Base-by-base conservation (phyloP, 495 filamentous ascomycete species). In the Durotheca rogersii region DNA sequence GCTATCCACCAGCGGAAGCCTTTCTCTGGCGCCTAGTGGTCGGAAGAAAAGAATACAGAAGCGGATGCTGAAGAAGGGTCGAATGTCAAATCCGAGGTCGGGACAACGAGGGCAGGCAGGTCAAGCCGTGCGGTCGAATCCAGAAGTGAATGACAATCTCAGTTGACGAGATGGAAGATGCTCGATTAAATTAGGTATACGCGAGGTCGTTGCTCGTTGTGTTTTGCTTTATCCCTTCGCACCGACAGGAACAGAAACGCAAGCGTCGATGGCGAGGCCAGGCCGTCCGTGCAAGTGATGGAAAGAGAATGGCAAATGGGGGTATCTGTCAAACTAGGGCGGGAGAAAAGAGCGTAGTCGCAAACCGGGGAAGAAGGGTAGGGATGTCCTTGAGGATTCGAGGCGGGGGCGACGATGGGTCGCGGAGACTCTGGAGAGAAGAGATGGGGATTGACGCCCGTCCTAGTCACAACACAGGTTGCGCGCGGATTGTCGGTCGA, bases 51-150 rank as follows among this genome's bases (percentile, higher is more conserved):
- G 43, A 41, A 56, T 30, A 20, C 18, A 56, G 57, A 51, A 38
- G 37, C 31, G 45, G 23, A 41, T 12, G 48, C 19, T 36, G 25
- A 30, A 46, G 30, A 6, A 49, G 36, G 62, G 40, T 56, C 69
- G 71, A 71, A 75, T 77, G 50, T 76, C 76, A 68, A 75, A 76
- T 72, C 63, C 70, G 67, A 60, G 38, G 14, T 44, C 23, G 41
- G 40, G 34, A 45, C 33, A 51, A 41, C 33, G 50, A 12, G 42
- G 31, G 31, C 35, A 43, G 31, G 31, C 35, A 45, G 43, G 42
- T 52, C 49, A 65, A 52, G 49, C 39, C 40, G 45, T 51, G 44
- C 39, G 53, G 20, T 44, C 37, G 50, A 41, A 39, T 44, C 33
- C 37, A 52, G 59, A 62, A 58, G 42, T 43, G 51, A 60, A 51